Evolutionary conservation across 768 basidiomycete species (phyloP).

Genomic region (Phylloporus scabripes): DNA sequence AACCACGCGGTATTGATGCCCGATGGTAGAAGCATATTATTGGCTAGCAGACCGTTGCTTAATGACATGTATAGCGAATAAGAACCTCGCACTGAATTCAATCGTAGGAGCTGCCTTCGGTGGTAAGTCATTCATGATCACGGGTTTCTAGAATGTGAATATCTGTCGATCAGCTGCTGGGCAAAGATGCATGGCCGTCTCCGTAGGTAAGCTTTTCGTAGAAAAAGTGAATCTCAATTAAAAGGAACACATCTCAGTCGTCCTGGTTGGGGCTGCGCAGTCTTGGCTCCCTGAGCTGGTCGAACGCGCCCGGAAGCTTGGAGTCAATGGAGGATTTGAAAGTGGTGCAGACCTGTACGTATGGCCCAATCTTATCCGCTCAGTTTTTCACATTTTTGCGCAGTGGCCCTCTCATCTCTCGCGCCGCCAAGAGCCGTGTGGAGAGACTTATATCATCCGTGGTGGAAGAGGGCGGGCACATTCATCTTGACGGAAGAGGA

Average conservation of each 20-base stretch:
- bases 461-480: slow-evolving; percentile 75
- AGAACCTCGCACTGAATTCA: slow-evolving; percentile 86
- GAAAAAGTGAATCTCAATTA: background rate
- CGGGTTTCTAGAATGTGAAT: slow-evolving; percentile 18
- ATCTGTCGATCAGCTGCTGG: slow-evolving; percentile 66
- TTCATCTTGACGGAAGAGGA: slow-evolving; percentile 81
- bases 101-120: slow-evolving; percentile 93
- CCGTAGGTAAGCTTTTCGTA: slow-evolving; percentile 57
- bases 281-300: slow-evolving; percentile 85
- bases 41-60: background rate
- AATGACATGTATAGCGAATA: slow-evolving; percentile 58
- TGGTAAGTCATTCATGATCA: slow-evolving; percentile 38
- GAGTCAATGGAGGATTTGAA: slow-evolving; percentile 90
- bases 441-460: slow-evolving; percentile 68
- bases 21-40: slow-evolving; percentile 54
- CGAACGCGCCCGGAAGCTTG: slow-evolving; percentile 72
- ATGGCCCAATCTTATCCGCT: background rate
- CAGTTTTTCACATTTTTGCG: slow-evolving; percentile 1
- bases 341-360: slow-evolving; percentile 71
- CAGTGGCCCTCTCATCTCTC: slow-evolving; percentile 79
- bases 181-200: slow-evolving; percentile 95
- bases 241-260: slow-evolving; percentile 33
- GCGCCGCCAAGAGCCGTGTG: slow-evolving; percentile 74
- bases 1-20: slow-evolving; percentile 93
- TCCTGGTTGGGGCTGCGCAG: slow-evolving; percentile 76